Conservation (phyloP, 108 stramenopile species). For the Cylindrotheca closterium region DNA sequence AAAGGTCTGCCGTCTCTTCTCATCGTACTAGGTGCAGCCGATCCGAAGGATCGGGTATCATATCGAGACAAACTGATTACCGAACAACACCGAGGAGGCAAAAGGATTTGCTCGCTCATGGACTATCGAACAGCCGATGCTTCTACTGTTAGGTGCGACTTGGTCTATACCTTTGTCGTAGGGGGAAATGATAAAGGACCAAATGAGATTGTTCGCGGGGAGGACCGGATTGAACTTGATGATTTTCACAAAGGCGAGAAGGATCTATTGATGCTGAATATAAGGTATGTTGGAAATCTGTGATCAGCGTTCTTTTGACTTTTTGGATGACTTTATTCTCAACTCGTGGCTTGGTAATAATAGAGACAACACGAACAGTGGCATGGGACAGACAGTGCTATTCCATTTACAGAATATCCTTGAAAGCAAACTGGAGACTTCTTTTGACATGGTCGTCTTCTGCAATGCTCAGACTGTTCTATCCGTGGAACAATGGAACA, state of each 20-base stretch:
- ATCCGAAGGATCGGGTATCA: neutral
- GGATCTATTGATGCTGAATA: slow-evolving; percentile 2
- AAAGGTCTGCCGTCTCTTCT: neutral
- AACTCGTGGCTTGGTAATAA: neutral
- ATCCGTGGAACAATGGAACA: neutral
- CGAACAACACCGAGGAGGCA: neutral
- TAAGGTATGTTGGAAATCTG: neutral
- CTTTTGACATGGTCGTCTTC: neutral
- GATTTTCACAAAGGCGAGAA: neutral
- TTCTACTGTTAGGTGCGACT: slow-evolving; percentile 1
- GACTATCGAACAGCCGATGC: neutral
- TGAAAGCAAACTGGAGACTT: neutral
- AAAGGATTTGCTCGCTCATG: neutral
- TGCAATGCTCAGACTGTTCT: neutral
- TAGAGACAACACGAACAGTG: slow-evolving; percentile 13
- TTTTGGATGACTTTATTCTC: no score
- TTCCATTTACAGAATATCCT: neutral
- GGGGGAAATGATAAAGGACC: slow-evolving; percentile 5
- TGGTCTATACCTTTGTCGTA: slow-evolving; percentile 14
- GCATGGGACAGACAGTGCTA: slow-evolving; percentile 6
- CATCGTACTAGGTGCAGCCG: neutral
- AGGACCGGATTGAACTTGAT: neutral
- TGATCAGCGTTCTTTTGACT: neutral
- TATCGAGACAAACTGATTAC: neutral
- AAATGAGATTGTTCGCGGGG: neutral